Evolutionary conservation across 371 early-diverging fungal genomes (phyloP).

Genomic region (Sporodiniella umbellata): DNA sequence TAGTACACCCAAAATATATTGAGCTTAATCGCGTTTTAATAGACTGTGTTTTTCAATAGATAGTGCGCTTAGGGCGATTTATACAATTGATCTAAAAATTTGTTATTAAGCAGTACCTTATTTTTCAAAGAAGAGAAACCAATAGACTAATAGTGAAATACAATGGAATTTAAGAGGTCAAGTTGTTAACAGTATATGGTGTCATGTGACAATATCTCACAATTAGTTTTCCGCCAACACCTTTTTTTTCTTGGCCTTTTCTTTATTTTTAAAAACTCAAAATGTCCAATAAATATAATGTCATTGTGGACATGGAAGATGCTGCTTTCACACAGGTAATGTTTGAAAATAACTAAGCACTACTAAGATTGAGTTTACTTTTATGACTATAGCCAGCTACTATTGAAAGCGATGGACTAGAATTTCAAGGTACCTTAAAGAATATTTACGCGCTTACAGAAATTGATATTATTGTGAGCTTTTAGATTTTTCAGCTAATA

Average conservation of each 20-base stretch:
- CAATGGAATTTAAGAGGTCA: too few relatives aligned
- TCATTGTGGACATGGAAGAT: conserved; percentile 54
- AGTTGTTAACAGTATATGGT: too few relatives aligned
- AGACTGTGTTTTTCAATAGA: too few relatives aligned
- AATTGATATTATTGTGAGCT: neutral
- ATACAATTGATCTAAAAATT: too few relatives aligned
- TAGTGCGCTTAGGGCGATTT: too few relatives aligned
- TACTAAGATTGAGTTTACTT: neutral
- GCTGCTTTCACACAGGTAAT: conserved; percentile 34
- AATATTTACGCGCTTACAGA: neutral
- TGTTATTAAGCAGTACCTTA: too few relatives aligned
- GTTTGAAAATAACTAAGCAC: neutral
- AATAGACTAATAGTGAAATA: too few relatives aligned
- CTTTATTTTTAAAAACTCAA: neutral
- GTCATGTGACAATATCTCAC: too few relatives aligned
- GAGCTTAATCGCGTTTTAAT: too few relatives aligned
- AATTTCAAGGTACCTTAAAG: conserved; percentile 43
- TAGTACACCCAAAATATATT: too few relatives aligned
- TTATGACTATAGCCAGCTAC: conserved; percentile 34
- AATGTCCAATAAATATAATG: conserved; percentile 44
- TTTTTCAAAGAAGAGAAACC: too few relatives aligned
- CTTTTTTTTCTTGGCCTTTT: neutral
- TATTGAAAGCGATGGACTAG: conserved; percentile 49
- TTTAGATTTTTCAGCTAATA: conserved; percentile 11
- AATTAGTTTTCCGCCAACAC: neutral